phyloP scores from a whole-genome alignment of 768 basidiomycete genomes.

The Rhizopogon salebrosus region DNA sequence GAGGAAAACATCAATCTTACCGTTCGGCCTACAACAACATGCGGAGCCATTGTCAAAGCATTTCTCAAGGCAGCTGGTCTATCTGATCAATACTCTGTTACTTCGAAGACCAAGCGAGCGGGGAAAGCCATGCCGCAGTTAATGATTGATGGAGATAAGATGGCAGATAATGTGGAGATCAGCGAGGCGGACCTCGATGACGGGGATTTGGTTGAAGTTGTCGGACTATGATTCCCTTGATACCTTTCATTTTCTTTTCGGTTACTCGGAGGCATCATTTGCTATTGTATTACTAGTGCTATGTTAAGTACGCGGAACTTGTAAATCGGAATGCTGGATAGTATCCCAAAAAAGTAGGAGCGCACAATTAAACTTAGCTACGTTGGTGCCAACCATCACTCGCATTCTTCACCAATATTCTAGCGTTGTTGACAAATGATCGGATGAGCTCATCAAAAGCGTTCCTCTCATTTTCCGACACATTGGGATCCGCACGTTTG shows the following conservation, averaged over 20 bases:
- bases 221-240: slow-evolving; percentile 39
- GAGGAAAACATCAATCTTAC: slow-evolving; percentile 53
- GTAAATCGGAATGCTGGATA: background rate
- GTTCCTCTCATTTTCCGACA: slow-evolving; percentile 56
- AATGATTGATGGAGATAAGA: slow-evolving; percentile 66
- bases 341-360: background rate
- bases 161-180: slow-evolving; percentile 56
- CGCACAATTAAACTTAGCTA: background rate
- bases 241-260: background rate
- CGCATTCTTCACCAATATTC: slow-evolving; percentile 82
- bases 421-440: slow-evolving; percentile 88
- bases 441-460: slow-evolving; percentile 90
- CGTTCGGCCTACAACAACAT: slow-evolving; percentile 72
- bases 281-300: slow-evolving; percentile 1
- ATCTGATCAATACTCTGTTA: slow-evolving; percentile 42
- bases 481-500: slow-evolving; percentile 58
- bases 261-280: background rate
- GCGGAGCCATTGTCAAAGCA: slow-evolving; percentile 68
- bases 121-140: slow-evolving; percentile 28
- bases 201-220: slow-evolving; percentile 74
- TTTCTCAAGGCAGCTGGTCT: slow-evolving; percentile 68
- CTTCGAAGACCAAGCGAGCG: slow-evolving; percentile 31
- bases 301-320: background rate
- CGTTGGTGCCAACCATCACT: slow-evolving; percentile 39
- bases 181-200: slow-evolving; percentile 71